Evolutionary conservation across 2,329 filamentous ascomycete genomes (phyloP).

Genomic region (Teratosphaeria epicoccoides): DNA sequence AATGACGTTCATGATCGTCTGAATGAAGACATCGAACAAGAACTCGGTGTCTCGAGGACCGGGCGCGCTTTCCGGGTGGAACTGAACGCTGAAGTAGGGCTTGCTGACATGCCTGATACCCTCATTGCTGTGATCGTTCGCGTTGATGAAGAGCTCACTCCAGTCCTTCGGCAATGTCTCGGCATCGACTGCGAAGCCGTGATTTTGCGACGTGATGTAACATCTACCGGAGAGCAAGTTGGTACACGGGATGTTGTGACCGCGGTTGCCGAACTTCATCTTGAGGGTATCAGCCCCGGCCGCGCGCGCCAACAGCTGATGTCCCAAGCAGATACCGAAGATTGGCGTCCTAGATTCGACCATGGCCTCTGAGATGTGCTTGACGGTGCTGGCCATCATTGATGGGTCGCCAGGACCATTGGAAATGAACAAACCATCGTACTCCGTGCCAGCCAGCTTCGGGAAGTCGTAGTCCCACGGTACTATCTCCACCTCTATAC

Average conservation of each 20-base stretch:
- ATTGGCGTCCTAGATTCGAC: conserved; percentile 73
- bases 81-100: conserved; percentile 98
- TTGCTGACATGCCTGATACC: conserved; percentile 79
- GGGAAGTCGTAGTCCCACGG: conserved; percentile 95
- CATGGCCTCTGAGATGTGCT: conserved; percentile 67
- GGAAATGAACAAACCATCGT: conserved; percentile 94
- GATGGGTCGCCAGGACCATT: conserved; percentile 96
- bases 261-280: conserved; percentile 99
- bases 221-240: conserved; percentile 92
- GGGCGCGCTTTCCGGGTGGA: conserved; percentile 94
- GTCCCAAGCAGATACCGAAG: conserved; percentile 92
- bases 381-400: conserved; percentile 67
- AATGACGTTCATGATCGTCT: conserved; percentile 65
- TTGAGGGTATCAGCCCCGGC: conserved; percentile 78
- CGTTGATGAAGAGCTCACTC: conserved; percentile 94
- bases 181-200: conserved; percentile 87
- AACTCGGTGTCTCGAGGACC: conserved; percentile 93
- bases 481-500: conserved; percentile 86
- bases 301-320: conserved; percentile 83
- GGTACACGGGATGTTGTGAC: conserved; percentile 96
- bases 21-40: conserved; percentile 92
- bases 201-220: conserved; percentile 98
- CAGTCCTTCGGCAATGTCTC: conserved; percentile 64
- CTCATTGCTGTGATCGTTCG: conserved; percentile 96
- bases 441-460: conserved; percentile 63